Evolutionary conservation across 192 early-diverging fungal genomes (phyloP), one percentile per base, ranked within the genome.

Genomic region (Borealophlyctis nickersoniae): DNA sequence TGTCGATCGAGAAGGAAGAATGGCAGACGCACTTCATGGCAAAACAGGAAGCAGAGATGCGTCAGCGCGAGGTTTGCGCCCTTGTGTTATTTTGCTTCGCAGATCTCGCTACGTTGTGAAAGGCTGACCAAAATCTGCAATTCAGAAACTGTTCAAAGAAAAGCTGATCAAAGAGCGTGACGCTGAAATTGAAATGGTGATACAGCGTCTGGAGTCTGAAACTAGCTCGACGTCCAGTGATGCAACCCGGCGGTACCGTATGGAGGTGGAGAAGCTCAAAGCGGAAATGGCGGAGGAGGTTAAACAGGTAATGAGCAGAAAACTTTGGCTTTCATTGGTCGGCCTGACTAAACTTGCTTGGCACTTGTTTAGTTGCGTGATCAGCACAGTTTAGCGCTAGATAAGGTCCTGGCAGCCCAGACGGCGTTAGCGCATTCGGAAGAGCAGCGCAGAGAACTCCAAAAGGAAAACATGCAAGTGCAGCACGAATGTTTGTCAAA

Each of bases 171-270:
- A 69, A 36, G 78, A 85, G 57, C 60, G 83, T 3, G 83, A 85
- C 63, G 76, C 74, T 19, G 83, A 85, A 62, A 73, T 85, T 22
- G 83, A 85, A 58, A 67, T 81, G 71, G 71, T 85, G 2, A 72
- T 85, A 9, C 71, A 81, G 65, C 73, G 81, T 45, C 50, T 85
- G 14, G 83, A 85, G 55, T 66, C 63, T 45, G 83, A 85, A 57
- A 78, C 81, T 2, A 72, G 60, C 63, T 81, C 72, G 2, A 74
- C 54, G 26, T 72, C 75, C 14, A 72, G 72, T 34, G 83, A 85
- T 36, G 75, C 67, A 26, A 62, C 69, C 14, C 66, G 77, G 49
- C 55, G 76, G 60, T 76, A 81, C 52, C 74, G 81, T 13, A 62
- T 77, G 58, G 81, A 85, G 49, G 67, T 85, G 4, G 79, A 85